phyloP scores from a whole-genome alignment of 768 basidiomycete genomes.

The Tulasnella sp. region DNA sequence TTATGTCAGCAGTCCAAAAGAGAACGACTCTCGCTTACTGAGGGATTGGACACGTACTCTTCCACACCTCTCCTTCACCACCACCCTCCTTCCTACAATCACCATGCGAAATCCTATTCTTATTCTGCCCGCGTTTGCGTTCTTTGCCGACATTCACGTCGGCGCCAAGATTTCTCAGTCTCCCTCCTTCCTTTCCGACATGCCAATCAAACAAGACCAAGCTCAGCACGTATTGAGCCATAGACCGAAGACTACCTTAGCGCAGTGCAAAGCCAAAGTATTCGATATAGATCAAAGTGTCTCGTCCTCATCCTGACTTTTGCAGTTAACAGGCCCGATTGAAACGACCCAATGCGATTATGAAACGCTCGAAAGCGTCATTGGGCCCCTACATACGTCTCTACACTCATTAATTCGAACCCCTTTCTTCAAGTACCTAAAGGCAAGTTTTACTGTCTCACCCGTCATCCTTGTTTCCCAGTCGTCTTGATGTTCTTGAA shows the following conservation, averaged over 20 bases:
- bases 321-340: slow-evolving; percentile 37
- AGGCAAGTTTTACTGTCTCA: slow-evolving; percentile 41
- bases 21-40: neutral
- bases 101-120: too few species aligned
- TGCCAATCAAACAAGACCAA: slow-evolving; percentile 44
- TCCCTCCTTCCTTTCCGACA: slow-evolving; percentile 41
- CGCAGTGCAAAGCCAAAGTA: slow-evolving; percentile 32
- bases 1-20: neutral
- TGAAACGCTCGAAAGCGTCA: slow-evolving; percentile 85
- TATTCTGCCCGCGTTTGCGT: too few species aligned
- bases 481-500: neutral
- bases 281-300: neutral
- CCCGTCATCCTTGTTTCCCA: neutral
- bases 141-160: neutral
- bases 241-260: slow-evolving; percentile 30
- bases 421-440: slow-evolving; percentile 94
- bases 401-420: slow-evolving; percentile 74
- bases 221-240: slow-evolving; percentile 67
- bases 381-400: slow-evolving; percentile 58
- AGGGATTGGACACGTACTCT: neutral
- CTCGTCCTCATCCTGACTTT: neutral
- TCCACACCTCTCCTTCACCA: neutral
- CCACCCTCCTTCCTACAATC: neutral
- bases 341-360: slow-evolving; percentile 65
- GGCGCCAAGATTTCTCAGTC: neutral